phyloP scores from a whole-genome alignment of 148 eudicot genomes.

The Cornus florida region DNA sequence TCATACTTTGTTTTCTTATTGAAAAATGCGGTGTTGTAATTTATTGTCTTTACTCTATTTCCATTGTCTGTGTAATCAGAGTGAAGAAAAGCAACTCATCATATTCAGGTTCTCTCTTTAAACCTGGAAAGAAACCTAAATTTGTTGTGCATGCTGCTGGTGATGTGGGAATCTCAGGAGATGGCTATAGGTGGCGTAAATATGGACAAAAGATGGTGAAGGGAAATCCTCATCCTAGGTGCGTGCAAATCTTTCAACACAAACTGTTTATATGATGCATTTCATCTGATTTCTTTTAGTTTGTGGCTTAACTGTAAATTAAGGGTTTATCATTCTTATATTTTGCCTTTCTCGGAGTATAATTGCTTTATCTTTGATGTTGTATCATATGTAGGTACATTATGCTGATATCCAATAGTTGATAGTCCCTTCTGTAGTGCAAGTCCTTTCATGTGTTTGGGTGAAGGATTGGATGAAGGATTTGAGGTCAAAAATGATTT shows the following conservation, averaged over 20 bases:
- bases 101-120: conserved; percentile 35
- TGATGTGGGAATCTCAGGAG: conserved; percentile 63
- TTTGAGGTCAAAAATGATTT: too few species aligned
- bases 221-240: conserved; percentile 88
- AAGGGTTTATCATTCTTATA: neutral
- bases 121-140: conserved; percentile 70
- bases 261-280: neutral
- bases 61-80: conserved; percentile 35
- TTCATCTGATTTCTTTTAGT: conserved; percentile 1
- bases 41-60: neutral
- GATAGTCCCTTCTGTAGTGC: neutral
- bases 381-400: neutral
- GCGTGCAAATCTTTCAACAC: conserved; percentile 1
- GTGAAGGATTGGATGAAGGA: too few species aligned
- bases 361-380: conserved; percentile 2
- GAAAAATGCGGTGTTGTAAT: neutral
- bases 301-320: neutral
- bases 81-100: conserved; percentile 49
- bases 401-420: neutral
- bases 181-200: conserved; percentile 94
- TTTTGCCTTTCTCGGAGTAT: neutral
- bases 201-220: conserved; percentile 96
- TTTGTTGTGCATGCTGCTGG: conserved; percentile 65
- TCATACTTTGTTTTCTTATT: neutral
- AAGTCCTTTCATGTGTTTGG: neutral